Percentiles rank a stretch among this genome's conserved stretches.
Conservation (phyloP, 768 basidiomycete species). For the Chalciporus piperatus region DNA sequence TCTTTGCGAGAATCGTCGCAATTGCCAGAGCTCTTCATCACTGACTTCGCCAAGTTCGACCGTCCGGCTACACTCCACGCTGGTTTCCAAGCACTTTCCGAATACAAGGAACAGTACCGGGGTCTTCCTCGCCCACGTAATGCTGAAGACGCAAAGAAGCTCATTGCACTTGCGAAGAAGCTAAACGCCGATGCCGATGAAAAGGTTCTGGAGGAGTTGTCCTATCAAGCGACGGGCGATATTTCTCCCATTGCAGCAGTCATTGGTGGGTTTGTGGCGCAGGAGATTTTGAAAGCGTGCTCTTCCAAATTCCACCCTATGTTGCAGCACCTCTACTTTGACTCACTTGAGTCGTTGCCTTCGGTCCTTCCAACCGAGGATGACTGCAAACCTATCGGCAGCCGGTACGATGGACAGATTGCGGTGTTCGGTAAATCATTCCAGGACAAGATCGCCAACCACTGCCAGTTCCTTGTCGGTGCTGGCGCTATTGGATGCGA, state of each 20-base stretch:
- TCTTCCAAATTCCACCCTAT: slow-evolving; percentile 98
- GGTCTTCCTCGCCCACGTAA: slow-evolving; percentile 83
- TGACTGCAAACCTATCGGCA: slow-evolving; percentile 77
- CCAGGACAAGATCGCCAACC: slow-evolving; percentile 87
- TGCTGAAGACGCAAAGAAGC: slow-evolving; percentile 65
- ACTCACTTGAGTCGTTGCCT: slow-evolving; percentile 94
- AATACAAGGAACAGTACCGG: slow-evolving; percentile 62
- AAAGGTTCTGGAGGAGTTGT: slow-evolving; percentile 76
- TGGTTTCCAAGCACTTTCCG: slow-evolving; percentile 91
- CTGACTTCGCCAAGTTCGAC: slow-evolving; percentile 97
- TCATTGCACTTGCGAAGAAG: slow-evolving; percentile 79
- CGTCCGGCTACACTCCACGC: slow-evolving; percentile 86
- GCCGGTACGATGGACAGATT: slow-evolving; percentile 92
- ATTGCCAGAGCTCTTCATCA: slow-evolving; percentile 84
- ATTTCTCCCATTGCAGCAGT: slow-evolving; percentile 89
- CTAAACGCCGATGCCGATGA: slow-evolving; percentile 75
- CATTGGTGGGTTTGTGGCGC: slow-evolving; percentile 95
- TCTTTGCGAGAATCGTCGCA: slow-evolving; percentile 81
- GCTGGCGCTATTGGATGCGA: slow-evolving; percentile 99
- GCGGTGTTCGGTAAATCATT: slow-evolving; percentile 93
- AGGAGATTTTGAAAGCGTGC: slow-evolving; percentile 95
- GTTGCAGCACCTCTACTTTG: slow-evolving; percentile 94
- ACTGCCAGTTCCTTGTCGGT: slow-evolving; percentile 95
- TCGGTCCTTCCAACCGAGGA: slow-evolving; percentile 67
- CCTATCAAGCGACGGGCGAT: slow-evolving; percentile 91